Conservation (phyloP, 176 grass and related monocot genomes). For the Raddia guianensis region DNA sequence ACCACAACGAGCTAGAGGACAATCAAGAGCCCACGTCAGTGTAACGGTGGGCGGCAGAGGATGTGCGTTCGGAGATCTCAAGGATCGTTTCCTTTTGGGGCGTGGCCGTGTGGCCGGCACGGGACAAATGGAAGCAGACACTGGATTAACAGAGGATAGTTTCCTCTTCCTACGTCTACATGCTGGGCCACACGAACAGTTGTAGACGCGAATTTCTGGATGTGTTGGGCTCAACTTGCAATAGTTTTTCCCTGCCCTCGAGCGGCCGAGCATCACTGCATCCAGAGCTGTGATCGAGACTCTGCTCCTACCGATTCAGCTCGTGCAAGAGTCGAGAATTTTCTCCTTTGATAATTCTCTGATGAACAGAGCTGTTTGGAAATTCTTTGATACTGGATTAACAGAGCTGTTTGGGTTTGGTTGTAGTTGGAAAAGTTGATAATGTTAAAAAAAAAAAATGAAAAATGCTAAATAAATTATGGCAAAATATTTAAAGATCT, state of each 20-base stretch:
- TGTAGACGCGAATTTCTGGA: conserved; percentile 8
- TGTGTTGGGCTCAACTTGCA: neutral
- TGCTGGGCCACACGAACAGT: conserved; percentile 28
- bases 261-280: neutral
- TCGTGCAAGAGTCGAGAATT: too few species aligned
- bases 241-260: neutral
- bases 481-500: too few species aligned
- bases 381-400: too few species aligned
- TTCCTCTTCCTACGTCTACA: neutral
- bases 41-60: too few species aligned
- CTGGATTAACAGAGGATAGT: neutral
- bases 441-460: too few species aligned
- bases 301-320: neutral
- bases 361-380: too few species aligned
- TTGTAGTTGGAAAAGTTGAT: too few species aligned
- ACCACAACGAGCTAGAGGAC: too few species aligned
- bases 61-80: neutral
- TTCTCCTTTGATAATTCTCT: too few species aligned
- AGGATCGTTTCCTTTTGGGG: neutral
- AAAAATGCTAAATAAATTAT: too few species aligned
- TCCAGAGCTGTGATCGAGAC: conserved; percentile 15
- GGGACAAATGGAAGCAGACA: conserved; percentile 36
- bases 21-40: too few species aligned
- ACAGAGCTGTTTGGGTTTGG: too few species aligned
- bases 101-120: conserved; percentile 58